These are phyloP conservation scores for Erythrophleum fordii DNA, from an alignment of 306 rosid genomes.

Conservation along the genomic window DNA sequence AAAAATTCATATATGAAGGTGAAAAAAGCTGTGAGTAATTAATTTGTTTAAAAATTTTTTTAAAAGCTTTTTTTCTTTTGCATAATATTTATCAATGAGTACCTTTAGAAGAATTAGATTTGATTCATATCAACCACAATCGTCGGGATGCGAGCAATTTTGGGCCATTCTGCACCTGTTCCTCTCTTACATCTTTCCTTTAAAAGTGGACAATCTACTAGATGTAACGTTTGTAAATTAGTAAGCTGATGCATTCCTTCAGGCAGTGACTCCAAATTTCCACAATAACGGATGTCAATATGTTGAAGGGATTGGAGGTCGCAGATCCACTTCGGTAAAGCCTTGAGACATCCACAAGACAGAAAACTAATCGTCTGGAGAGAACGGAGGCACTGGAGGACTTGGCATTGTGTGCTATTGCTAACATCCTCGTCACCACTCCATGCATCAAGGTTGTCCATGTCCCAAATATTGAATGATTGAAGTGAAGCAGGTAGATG, in stretches of 20 bases:
- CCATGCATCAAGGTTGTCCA: background rate
- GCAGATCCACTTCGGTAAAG: background rate
- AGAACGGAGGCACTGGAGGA: background rate
- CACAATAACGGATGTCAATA: fast-evolving
- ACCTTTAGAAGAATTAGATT: background rate
- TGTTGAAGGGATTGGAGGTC: background rate
- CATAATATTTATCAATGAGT: background rate
- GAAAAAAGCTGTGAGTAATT: background rate
- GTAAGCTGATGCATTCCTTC: background rate
- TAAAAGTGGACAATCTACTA: background rate
- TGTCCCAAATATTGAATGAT: background rate
- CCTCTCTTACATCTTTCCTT: background rate
- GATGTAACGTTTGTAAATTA: background rate
- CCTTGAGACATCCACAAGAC: background rate
- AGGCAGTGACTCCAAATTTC: background rate
- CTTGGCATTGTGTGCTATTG: too few species aligned
- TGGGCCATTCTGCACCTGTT: background rate
- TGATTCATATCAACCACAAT: fast-evolving
- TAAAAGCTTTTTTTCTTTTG: too few species aligned
- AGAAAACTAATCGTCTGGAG: background rate
- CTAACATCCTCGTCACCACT: background rate
- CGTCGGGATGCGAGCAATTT: background rate
- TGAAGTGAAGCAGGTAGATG: background rate
- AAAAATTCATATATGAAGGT: background rate
- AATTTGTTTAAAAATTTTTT: background rate